These are phyloP conservation scores for Eucalyptus viminalis DNA, from an alignment of 345 rosid species.

Conservation along the genomic window DNA sequence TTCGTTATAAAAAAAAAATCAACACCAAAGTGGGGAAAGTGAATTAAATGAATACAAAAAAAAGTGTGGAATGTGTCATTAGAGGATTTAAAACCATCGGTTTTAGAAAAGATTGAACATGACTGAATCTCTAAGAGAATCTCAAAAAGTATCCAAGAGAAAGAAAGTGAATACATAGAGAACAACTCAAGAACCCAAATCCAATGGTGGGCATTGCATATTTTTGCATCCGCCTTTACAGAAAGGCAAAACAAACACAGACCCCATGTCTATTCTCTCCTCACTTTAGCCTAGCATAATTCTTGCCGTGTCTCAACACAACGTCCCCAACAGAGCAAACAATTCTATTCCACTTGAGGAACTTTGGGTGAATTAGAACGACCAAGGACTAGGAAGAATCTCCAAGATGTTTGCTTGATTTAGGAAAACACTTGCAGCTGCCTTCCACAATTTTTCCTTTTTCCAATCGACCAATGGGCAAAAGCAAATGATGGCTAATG, in stretches of 20 bases:
- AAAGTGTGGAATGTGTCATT: neutral
- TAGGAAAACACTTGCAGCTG: neutral
- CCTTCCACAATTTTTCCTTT: neutral
- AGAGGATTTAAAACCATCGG: neutral
- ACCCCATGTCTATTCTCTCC: neutral
- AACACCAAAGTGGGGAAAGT: neutral
- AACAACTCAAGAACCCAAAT: neutral
- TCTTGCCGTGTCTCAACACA: neutral
- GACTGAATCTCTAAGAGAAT: neutral
- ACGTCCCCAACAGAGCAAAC: neutral
- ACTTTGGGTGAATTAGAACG: neutral
- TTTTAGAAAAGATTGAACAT: neutral
- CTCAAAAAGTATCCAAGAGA: neutral
- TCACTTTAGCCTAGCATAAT: neutral
- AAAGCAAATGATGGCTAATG: neutral
- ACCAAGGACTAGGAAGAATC: neutral
- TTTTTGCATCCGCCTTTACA: neutral
- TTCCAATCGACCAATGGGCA: neutral
- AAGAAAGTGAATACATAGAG: neutral
- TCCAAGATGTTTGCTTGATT: neutral
- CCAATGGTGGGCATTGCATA: neutral
- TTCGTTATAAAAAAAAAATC: neutral
- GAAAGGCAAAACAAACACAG: neutral
- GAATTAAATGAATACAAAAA: neutral
- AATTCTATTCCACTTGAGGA: neutral